phyloP scores from a whole-genome alignment of 1,139 yeast genomes.

The Hyphopichia burtonii region DNA sequence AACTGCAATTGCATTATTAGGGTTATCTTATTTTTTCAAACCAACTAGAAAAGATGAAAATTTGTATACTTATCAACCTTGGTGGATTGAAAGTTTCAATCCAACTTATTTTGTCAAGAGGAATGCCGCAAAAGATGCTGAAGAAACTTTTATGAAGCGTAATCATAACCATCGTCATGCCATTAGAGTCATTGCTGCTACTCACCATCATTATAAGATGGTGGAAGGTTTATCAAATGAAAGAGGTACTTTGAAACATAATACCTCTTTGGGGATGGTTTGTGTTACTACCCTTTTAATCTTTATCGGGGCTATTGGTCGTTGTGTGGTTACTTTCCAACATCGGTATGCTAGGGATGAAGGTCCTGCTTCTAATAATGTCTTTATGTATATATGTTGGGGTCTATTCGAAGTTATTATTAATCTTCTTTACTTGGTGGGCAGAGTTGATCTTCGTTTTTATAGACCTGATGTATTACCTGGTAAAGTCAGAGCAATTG shows the following conservation, averaged over 20 bases:
- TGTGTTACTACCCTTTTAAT: slow-evolving; percentile 51
- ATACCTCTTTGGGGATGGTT: slow-evolving; percentile 47
- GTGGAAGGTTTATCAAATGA: slow-evolving; percentile 44
- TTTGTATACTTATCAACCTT: slow-evolving; percentile 67
- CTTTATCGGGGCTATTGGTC: slow-evolving; percentile 54
- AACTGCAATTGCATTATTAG: slow-evolving; percentile 50
- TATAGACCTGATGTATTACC: slow-evolving; percentile 48
- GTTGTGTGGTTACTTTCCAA: slow-evolving; percentile 57
- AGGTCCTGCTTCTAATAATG: slow-evolving; percentile 22
- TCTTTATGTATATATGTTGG: slow-evolving; percentile 39
- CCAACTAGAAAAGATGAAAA: slow-evolving; percentile 57
- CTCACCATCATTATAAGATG: slow-evolving; percentile 42
- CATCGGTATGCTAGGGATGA: slow-evolving; percentile 22
- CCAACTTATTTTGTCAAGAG: slow-evolving; percentile 55
- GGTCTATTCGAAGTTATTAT: slow-evolving; percentile 38
- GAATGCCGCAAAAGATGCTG: slow-evolving; percentile 49
- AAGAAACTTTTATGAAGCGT: slow-evolving; percentile 48
- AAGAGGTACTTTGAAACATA: slow-evolving; percentile 51
- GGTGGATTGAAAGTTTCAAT: slow-evolving; percentile 71
- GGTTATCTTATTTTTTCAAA: slow-evolving; percentile 52
- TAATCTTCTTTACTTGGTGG: slow-evolving; percentile 36
- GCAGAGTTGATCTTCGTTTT: slow-evolving; percentile 47
- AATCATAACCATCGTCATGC: slow-evolving; percentile 52
- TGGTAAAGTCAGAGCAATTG: slow-evolving; percentile 32
- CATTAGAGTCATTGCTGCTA: slow-evolving; percentile 48